These are phyloP conservation scores for Peribolospora baueri DNA, from an alignment of 768 basidiomycete species.

Conservation along the genomic window DNA sequence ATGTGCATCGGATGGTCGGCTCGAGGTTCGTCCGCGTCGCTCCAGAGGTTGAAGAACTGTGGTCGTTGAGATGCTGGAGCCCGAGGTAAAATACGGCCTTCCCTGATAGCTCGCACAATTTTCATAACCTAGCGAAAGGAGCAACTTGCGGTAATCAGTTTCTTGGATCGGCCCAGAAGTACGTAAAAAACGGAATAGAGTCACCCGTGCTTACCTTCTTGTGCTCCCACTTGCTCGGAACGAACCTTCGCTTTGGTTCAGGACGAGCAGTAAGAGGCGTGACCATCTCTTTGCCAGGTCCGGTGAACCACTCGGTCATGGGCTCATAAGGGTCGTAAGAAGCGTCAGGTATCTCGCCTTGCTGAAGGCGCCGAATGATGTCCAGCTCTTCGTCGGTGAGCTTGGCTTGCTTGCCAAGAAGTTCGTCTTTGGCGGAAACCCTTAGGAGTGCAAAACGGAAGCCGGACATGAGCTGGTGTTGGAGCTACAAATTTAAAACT, in stretches of 20 bases:
- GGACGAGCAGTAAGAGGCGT: constrained; percentile 74
- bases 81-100: constrained; percentile 75
- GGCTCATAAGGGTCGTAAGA: constrained; percentile 79
- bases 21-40: constrained; percentile 29
- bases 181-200: background rate
- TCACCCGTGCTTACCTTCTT: constrained; percentile 43
- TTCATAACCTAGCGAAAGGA: constrained; percentile 58
- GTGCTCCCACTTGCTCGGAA: constrained; percentile 98
- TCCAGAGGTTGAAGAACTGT: constrained; percentile 74
- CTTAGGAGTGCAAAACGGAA: constrained; percentile 21
- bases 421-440: constrained; percentile 83
- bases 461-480: background rate
- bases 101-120: constrained; percentile 91
- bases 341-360: constrained; percentile 73
- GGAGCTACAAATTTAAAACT: constrained; percentile 4
- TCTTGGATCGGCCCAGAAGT: background rate
- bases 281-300: constrained; percentile 73
- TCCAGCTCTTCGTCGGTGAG: constrained; percentile 77
- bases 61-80: constrained; percentile 45
- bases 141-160: background rate
- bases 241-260: constrained; percentile 87
- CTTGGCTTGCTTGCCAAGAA: constrained; percentile 57
- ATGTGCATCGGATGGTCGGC: constrained; percentile 61
- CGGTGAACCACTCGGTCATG: constrained; percentile 89
- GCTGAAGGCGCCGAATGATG: constrained; percentile 72